Base-by-base conservation (phyloP, 2,329 filamentous ascomycete species). In the Tolypocladium ovalisporum region DNA sequence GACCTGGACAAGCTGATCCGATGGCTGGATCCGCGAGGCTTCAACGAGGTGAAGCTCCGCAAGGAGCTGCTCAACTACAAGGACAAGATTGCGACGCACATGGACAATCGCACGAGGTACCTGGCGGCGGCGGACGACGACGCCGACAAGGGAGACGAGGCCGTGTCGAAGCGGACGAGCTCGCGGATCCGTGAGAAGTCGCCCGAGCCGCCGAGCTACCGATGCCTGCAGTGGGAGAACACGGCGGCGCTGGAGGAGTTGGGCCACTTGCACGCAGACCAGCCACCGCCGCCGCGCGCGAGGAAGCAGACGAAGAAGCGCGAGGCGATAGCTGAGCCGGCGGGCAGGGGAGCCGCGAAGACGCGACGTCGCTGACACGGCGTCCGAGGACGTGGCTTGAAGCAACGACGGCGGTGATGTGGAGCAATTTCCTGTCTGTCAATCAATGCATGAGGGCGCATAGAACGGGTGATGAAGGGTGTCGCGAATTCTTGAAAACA, bases 1-100 rank as follows among this genome's bases (percentile, higher is more conserved):
- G 81, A 89, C 40, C 74, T 99, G 6, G 89, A 94, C 60, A 82
- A 81, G 55, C 80, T 99, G 22, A 84, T 97, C 60, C 81, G 82
- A 55, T 99, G 94, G 92, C 80, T 99, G 5, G 93, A 99, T 67
- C 82, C 86, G 15, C 87, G 90, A 19, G 94, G 94, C 1, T 79
- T 87, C 62, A 91, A 96, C 62, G 94, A 99, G 73, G 75, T 88
- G 61, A 92, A 90, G 68, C 78, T 99, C 54, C 84, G 88, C 60
- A 97, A 97, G 72, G 93, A 97, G 70, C 80, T 99, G 4, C 76
- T 87, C 54, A 74, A 79, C 24, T 96, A 87, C 75, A 86, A 85
- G 54, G 86, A 92, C 44, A 83, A 84, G 65, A 96, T 97, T 61
- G 76, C 80, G 29, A 80, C 81, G 60, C 85, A 91, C 66, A 97